Conservation (phyloP, 2,329 filamentous ascomycete genomes). For the Paraphoma sp. region DNA sequence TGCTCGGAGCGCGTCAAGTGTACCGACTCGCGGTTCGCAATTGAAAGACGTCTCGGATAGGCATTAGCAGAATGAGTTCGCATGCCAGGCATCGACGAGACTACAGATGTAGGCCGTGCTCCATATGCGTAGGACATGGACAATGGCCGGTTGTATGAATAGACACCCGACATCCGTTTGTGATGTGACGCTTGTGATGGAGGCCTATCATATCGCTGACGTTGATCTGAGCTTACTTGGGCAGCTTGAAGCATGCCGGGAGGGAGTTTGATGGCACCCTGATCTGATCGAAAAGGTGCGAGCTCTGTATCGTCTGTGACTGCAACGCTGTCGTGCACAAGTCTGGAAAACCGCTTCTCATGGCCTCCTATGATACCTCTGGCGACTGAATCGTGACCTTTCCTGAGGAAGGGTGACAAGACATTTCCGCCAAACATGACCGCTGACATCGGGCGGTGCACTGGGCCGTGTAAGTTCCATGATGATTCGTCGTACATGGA, state of each 20-base stretch:
- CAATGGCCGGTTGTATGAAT: slow-evolving; percentile 2
- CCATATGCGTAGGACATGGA: slow-evolving; percentile 7
- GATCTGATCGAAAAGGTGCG: neutral
- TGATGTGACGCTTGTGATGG: slow-evolving; percentile 4
- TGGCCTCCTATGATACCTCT: neutral
- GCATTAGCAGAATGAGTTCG: neutral
- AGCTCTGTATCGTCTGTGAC: neutral
- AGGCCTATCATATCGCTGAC: slow-evolving; percentile 6
- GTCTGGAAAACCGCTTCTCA: neutral
- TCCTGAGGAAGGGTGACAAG: slow-evolving; percentile 18
- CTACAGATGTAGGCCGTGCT: slow-evolving; percentile 10
- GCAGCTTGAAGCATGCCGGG: slow-evolving; percentile 1
- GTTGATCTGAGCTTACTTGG: neutral
- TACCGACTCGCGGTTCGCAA: neutral
- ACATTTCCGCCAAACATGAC: slow-evolving; percentile 25
- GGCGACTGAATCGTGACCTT: slow-evolving; percentile 1
- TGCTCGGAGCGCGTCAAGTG: neutral
- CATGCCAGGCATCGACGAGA: slow-evolving; percentile 8
- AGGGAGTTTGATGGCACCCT: neutral
- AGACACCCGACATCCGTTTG: slow-evolving; percentile 2
- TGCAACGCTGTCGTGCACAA: slow-evolving; percentile 1
- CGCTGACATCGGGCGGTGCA: slow-evolving; percentile 24
- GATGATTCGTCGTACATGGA: slow-evolving; percentile 21
- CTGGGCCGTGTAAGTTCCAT: slow-evolving; percentile 11
- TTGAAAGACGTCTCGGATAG: slow-evolving; percentile 11